Evolutionary conservation across 768 basidiomycete genomes (phyloP).

Genomic region (Lactarius sp.): DNA sequence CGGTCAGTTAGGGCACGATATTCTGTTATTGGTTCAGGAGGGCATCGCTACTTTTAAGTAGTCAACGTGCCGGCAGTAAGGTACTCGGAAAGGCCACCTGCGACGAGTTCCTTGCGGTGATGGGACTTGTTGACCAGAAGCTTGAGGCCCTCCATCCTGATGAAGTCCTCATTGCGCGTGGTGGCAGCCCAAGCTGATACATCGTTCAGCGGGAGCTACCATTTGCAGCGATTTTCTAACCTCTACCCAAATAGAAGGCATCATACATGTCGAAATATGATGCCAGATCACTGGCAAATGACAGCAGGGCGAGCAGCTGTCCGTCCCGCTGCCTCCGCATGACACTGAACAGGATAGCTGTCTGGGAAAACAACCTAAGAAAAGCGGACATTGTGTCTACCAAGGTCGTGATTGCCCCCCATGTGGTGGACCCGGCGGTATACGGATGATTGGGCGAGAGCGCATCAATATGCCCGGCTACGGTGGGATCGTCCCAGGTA

Average conservation of each 20-base stretch:
- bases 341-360: conserved; percentile 54
- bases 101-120: conserved; percentile 73
- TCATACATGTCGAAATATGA: conserved; percentile 32
- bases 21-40: not conserved
- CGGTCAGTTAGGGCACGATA: conserved; percentile 16
- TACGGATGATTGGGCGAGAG: conserved; percentile 37
- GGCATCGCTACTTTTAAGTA: not conserved
- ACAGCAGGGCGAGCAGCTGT: conserved; percentile 50
- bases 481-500: conserved; percentile 62
- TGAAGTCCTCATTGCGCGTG: conserved; percentile 54
- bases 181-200: conserved; percentile 66
- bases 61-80: conserved; percentile 38
- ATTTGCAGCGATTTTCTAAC: not conserved
- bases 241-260: not conserved
- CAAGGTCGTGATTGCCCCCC: conserved; percentile 49
- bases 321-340: conserved; percentile 63
- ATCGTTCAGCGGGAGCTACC: not conserved
- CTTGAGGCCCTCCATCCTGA: conserved; percentile 64
- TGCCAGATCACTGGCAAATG: conserved; percentile 47
- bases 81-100: conserved; percentile 54
- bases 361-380: conserved; percentile 52
- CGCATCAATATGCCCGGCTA: conserved; percentile 60
- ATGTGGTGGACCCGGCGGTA: conserved; percentile 42
- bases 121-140: conserved; percentile 43
- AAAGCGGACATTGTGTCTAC: conserved; percentile 40